Conservation (phyloP, 2,329 filamentous ascomycete genomes). For the Colletotrichum spinosum region DNA sequence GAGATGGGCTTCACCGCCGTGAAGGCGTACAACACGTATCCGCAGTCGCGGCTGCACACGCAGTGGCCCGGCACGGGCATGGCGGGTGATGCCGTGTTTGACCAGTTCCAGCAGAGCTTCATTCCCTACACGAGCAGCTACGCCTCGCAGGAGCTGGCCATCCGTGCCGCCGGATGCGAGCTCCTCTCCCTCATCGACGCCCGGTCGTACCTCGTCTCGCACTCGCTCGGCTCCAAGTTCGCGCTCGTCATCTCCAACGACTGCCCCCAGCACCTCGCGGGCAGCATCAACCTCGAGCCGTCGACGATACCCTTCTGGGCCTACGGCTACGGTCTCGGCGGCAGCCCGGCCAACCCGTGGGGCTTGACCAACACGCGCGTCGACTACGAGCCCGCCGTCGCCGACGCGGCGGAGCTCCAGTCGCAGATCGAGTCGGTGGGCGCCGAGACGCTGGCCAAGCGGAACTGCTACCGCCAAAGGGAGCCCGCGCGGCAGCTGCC, state of each 20-base stretch:
- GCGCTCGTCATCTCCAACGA: slow-evolving; percentile 47
- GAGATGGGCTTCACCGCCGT: slow-evolving; percentile 43
- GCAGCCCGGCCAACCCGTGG: slow-evolving; percentile 40
- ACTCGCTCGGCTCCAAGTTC: slow-evolving; percentile 44
- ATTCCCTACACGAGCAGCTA: slow-evolving; percentile 48
- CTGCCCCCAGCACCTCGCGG: slow-evolving; percentile 44
- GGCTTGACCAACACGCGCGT: slow-evolving; percentile 45
- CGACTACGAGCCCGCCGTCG: slow-evolving; percentile 44
- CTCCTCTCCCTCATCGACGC: slow-evolving; percentile 41
- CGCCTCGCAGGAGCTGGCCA: slow-evolving; percentile 38
- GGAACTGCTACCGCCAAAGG: slow-evolving; percentile 45
- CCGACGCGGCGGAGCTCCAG: slow-evolving; percentile 41
- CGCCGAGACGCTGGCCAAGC: slow-evolving; percentile 37
- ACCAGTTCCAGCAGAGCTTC: slow-evolving; percentile 58
- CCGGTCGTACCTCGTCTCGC: slow-evolving; percentile 45
- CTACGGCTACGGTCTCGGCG: slow-evolving; percentile 39
- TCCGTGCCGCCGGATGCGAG: slow-evolving; percentile 42
- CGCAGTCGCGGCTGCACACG: slow-evolving; percentile 47
- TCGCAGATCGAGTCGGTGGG: slow-evolving; percentile 41
- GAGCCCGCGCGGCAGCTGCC: slow-evolving; percentile 50
- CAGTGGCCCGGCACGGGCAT: slow-evolving; percentile 48
- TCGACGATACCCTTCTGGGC: slow-evolving; percentile 44
- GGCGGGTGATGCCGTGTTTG: slow-evolving; percentile 58
- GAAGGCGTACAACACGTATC: slow-evolving; percentile 43
- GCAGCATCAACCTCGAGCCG: slow-evolving; percentile 47